Evolutionary conservation across 1,139 yeast genomes (phyloP).

Genomic region (Kodamaea arcana): DNA sequence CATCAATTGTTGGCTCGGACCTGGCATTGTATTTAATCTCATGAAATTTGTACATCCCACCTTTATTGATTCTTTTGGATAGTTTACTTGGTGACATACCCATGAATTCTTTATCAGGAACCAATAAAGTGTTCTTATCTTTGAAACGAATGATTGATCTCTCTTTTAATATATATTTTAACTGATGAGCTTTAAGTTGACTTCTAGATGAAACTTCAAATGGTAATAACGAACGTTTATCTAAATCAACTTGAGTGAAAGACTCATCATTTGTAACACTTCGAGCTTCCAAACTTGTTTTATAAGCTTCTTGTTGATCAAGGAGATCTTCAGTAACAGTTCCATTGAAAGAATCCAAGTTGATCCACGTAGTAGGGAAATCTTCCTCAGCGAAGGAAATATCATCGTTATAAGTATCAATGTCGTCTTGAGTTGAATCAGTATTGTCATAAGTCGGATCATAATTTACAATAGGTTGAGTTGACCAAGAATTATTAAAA

Average conservation of each 20-base stretch:
- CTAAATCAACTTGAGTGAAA: neutral
- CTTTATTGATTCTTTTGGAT: slow-evolving; percentile 1
- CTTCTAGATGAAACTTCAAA: slow-evolving; percentile 1
- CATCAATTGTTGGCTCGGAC: slow-evolving; percentile 2
- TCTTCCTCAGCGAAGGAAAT: too few species aligned
- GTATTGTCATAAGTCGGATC: too few species aligned
- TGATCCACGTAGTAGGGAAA: too few species aligned
- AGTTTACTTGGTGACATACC: slow-evolving; percentile 2
- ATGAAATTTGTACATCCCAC: slow-evolving; percentile 2
- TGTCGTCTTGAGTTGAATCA: too few species aligned
- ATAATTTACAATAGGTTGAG: too few species aligned
- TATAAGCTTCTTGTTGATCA: neutral
- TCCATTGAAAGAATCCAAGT: neutral
- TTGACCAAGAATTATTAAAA: too few species aligned
- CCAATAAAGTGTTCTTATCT: slow-evolving; percentile 19
- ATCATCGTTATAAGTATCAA: too few species aligned
- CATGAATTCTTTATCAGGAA: slow-evolving; percentile 5
- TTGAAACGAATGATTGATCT: slow-evolving; percentile 16
- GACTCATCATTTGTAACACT: neutral
- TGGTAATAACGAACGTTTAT: neutral
- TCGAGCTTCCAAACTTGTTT: neutral
- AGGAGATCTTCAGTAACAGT: neutral
- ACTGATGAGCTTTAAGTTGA: neutral
- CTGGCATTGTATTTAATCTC: slow-evolving; percentile 3
- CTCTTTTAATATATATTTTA: slow-evolving; percentile 8